A percentile compares a stretch with the other conserved stretches of the same genome.
Evolutionary conservation across 768 basidiomycete genomes (phyloP).

Genomic region (Phallus indusiatus): DNA sequence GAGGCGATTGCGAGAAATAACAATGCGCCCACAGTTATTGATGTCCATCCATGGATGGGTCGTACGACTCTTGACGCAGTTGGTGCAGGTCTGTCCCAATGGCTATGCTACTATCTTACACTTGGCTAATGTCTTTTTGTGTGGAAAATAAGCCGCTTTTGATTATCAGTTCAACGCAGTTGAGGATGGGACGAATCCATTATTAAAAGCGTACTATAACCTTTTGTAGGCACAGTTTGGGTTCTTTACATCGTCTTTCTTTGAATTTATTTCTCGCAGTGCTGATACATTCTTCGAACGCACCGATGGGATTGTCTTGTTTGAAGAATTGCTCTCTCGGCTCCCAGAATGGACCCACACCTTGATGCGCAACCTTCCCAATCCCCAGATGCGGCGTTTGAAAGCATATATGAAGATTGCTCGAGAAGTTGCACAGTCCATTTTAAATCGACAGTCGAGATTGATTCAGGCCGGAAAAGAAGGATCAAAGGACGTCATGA

Average conservation of each 20-base stretch:
- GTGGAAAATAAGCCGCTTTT: slow-evolving; percentile 18
- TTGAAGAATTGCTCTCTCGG: background rate
- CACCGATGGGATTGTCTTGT: background rate
- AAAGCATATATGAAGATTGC: background rate
- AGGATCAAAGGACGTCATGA: slow-evolving; percentile 38
- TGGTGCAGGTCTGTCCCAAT: slow-evolving; percentile 23
- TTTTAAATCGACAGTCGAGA: background rate
- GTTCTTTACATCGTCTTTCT: background rate
- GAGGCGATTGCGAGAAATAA: slow-evolving; percentile 13
- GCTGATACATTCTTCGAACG: background rate
- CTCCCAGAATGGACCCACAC: background rate
- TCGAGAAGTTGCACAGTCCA: background rate
- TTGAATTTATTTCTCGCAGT: slow-evolving; percentile 14
- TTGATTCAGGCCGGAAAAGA: background rate
- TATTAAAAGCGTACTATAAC: slow-evolving; percentile 45
- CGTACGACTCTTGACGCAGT: slow-evolving; percentile 30
- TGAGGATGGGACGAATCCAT: slow-evolving; percentile 38
- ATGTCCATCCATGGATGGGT: slow-evolving; percentile 35
- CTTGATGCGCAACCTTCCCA: background rate
- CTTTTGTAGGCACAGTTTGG: slow-evolving; percentile 16
- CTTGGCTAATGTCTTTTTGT: background rate
- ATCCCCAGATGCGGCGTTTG: background rate
- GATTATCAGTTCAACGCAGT: slow-evolving; percentile 50
- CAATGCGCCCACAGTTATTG: slow-evolving; percentile 10
- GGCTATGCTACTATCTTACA: background rate